Evolutionary conservation across 495 filamentous ascomycete genomes (phyloP), one percentile per base, ranked within the genome.

Genomic region (Xylona heveae): DNA sequence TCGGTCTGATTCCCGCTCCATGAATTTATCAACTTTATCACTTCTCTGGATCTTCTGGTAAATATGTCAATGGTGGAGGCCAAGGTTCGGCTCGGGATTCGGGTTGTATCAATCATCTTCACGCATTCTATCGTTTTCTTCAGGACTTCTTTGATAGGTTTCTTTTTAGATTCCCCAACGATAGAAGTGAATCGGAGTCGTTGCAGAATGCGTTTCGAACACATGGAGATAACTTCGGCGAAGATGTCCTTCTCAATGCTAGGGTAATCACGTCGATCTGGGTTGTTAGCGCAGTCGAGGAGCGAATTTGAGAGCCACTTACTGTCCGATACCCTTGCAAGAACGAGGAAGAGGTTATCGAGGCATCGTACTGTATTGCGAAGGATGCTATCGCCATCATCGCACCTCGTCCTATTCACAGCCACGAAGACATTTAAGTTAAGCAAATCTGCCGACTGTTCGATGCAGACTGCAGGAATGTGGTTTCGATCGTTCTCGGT

Each of bases 381-480:
- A n/a, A n/a, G n/a, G 6, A 47, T 33, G 1, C 29, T 15, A 2
- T 42, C 17, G 19, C 38, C 36, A 28, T 31, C 22, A 1, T 19
- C n/a, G 1, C 34, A 13, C 0, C 1, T 1, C 1, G 25, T 14
- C 33, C 46, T 53, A 19, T 60, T 60, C 38, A 57, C 37, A 13
- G 57, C 54, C 12, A 62, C 34, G 1, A 55, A 24, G 5, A 59
- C 45, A 7, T 44, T 45, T 7, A 58, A 30, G 31, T 34, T 24
- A 16, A 10, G n/a, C 3, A 38, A 38, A 3, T 36, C 7, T 0
- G 38, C 15, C 6, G 33, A 30, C 34, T 61, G 54, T 19, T 59
- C 50, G 20, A 59, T 28, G 20, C 51, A 53, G 5, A 47, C 34
- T 5, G 57, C 58, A 4, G 51, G 46, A 9, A 62, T 48, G 33